Base-by-base conservation (phyloP, 2,329 filamentous ascomycete genomes). In the Nemania bipapillata region DNA sequence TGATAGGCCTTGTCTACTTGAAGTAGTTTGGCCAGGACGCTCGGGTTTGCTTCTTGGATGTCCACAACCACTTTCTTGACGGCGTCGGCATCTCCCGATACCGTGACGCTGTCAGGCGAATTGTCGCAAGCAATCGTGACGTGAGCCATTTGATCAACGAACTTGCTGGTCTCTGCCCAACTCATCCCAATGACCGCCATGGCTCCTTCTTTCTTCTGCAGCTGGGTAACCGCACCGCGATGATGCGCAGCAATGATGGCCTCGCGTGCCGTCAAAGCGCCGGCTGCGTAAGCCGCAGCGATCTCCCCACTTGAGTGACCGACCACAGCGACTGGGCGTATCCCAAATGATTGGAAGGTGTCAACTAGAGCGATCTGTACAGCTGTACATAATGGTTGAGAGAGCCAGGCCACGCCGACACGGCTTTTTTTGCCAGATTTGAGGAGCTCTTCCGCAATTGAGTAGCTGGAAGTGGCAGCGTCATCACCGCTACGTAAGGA, bases 301-400 rank as follows among this genome's bases (percentile, higher is more conserved):
- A 85, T 83, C 60, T 86, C 77, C 28, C 79, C 73, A 15, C 79
- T 75, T 12, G 77, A 73, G 17, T 84, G 84, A 8, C 81, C 74
- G 0, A 79, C 61, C 37, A 82, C 79, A 8, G 78, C 72, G 3
- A 74, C 75, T 3, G 75, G 71, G 1, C 72, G 73, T 28, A 83
- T 68, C 42, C 80, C 71, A 63, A 76, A 72, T 20, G 79, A 74
- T 11, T 77, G 76, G 49, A 81, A 78, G 20, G 79, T 74, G 32
- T 82, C 80, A 56, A 84, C 82, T 61, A 81, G 79, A 42, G 76
- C 75, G 40, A 82, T 73, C 69, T 85, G 81, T 62, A 83, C 71
- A 22, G 80, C 83, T 71, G 84, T 85, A 76, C 82, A 82, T 58
- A 83, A 80, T 2, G 77, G 74, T 52, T 77, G 75, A 11, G 73